These are phyloP conservation scores for Auxenochlorella protothecoides DNA, from an alignment of 139 green algal species.

Conservation along the genomic window DNA sequence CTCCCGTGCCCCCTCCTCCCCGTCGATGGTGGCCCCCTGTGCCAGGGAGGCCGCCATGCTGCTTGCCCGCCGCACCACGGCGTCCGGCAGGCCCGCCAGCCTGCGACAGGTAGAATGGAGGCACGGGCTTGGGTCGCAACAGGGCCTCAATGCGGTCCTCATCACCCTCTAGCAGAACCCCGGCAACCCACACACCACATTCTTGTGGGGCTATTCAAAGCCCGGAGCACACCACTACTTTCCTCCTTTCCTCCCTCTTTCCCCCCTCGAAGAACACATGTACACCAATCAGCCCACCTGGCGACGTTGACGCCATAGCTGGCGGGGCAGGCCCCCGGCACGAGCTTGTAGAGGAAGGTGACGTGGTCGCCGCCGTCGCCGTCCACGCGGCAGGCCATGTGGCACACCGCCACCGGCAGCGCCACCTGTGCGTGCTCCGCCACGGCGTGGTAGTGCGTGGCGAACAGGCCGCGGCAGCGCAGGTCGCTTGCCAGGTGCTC, in stretches of 20 bases:
- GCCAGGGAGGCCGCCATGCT: background rate
- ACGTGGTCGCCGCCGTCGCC: conserved; percentile 49
- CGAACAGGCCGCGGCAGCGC: conserved; percentile 83
- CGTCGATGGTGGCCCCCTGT: background rate
- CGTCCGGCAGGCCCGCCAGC: conserved; percentile 75
- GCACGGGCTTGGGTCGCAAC: too few relatives aligned
- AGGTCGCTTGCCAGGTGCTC: conserved; percentile 46
- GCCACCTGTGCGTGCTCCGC: background rate
- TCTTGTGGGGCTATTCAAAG: too few relatives aligned
- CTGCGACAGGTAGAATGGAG: background rate
- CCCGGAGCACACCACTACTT: too few relatives aligned
- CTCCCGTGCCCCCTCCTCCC: too few relatives aligned
- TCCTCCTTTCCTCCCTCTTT: too few relatives aligned
- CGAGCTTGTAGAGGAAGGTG: conserved; percentile 88
- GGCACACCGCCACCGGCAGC: conserved; percentile 55
- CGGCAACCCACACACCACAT: too few relatives aligned
- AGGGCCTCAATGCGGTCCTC: too few relatives aligned
- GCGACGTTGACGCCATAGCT: conserved; percentile 94
- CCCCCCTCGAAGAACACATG: too few relatives aligned
- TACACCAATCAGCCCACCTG: conserved; percentile 7
- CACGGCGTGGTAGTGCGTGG: conserved; percentile 92
- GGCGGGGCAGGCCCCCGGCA: conserved; percentile 72
- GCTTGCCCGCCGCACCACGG: conserved; percentile 44
- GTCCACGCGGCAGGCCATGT: conserved; percentile 78
- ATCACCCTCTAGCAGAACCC: too few relatives aligned